phyloP scores from a whole-genome alignment of 2,329 filamentous ascomycete species.

The Colletotrichum liriopes region DNA sequence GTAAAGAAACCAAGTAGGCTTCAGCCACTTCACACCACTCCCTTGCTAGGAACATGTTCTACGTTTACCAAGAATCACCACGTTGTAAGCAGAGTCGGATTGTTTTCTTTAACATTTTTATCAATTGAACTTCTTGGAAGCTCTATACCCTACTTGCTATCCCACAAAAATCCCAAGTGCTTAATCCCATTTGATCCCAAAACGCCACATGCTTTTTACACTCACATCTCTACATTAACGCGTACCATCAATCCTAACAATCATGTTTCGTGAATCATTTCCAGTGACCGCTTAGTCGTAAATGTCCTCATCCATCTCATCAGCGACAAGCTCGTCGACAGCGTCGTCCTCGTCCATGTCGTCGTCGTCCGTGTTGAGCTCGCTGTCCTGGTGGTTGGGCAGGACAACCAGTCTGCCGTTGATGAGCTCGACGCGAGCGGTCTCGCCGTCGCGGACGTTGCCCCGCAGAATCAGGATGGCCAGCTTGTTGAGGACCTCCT shows the following conservation, averaged over 20 bases:
- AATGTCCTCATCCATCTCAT: slow-evolving; percentile 74
- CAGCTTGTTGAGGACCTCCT: slow-evolving; percentile 94
- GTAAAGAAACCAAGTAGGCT: not conserved
- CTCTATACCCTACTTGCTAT: slow-evolving; percentile 11
- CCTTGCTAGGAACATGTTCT: not conserved
- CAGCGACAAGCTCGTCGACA: slow-evolving; percentile 75
- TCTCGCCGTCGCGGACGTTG: slow-evolving; percentile 87
- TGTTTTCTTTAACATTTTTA: not conserved
- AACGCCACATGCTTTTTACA: slow-evolving; percentile 26
- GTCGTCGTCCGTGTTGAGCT: slow-evolving; percentile 72
- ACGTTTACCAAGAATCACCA: not conserved
- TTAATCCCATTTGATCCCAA: slow-evolving; percentile 5
- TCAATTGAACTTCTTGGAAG: slow-evolving; percentile 17
- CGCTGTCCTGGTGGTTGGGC: slow-evolving; percentile 82
- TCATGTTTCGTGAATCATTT: slow-evolving; percentile 31
- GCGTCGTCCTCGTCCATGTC: slow-evolving; percentile 82
- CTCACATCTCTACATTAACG: slow-evolving; percentile 9
- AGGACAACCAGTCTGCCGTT: slow-evolving; percentile 86
- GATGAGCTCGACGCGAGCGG: slow-evolving; percentile 82
- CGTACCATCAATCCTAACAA: not conserved
- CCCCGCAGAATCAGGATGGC: slow-evolving; percentile 93
- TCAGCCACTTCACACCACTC: not conserved
- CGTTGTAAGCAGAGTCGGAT: not conserved
- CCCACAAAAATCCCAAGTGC: not conserved
- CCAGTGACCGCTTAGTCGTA: slow-evolving; percentile 54